A percentile compares a stretch with the other conserved stretches of the same genome.
Evolutionary conservation across 805 yeast genomes (phyloP).

Genomic region (Starmerella vaccinii): DNA sequence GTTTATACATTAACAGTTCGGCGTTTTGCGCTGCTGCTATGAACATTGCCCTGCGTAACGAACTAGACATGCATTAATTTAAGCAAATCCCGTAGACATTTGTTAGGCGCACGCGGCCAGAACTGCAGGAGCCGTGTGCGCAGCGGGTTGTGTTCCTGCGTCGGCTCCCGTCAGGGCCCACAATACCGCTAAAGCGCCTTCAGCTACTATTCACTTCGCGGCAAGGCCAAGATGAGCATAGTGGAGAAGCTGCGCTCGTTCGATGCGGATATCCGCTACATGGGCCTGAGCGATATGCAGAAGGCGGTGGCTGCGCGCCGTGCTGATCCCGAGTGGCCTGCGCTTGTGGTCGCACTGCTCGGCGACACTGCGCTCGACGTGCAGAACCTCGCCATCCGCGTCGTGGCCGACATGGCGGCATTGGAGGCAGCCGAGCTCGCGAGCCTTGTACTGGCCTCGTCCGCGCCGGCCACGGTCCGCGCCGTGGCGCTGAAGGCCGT

Average conservation of each 20-base stretch:
- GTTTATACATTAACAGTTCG: neutral
- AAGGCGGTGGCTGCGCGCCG: slow-evolving; percentile 39
- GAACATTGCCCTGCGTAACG: too few species aligned
- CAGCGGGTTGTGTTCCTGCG: too few species aligned
- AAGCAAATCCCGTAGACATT: too few species aligned
- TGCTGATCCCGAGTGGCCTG: slow-evolving; percentile 41
- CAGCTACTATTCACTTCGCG: neutral
- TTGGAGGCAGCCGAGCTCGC: slow-evolving; percentile 18
- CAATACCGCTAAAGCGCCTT: neutral
- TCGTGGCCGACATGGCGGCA: slow-evolving; percentile 36
- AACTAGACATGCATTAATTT: too few species aligned
- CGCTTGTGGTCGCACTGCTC: slow-evolving; percentile 38
- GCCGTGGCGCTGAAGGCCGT: slow-evolving; percentile 10
- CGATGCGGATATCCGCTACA: slow-evolving; percentile 73
- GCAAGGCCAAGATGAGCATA: neutral
- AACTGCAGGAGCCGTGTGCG: too few species aligned
- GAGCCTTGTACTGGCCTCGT: slow-evolving; percentile 27
- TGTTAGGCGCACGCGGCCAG: too few species aligned
- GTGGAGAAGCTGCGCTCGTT: slow-evolving; percentile 25
- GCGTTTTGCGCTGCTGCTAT: too few species aligned
- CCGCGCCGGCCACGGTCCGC: slow-evolving; percentile 19
- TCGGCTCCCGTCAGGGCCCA: neutral
- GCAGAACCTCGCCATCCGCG: slow-evolving; percentile 60
- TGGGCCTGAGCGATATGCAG: slow-evolving; percentile 61
- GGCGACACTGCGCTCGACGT: slow-evolving; percentile 61